Conservation (phyloP, 1,284 basidiomycete genomes). For the Irpex sp. region DNA sequence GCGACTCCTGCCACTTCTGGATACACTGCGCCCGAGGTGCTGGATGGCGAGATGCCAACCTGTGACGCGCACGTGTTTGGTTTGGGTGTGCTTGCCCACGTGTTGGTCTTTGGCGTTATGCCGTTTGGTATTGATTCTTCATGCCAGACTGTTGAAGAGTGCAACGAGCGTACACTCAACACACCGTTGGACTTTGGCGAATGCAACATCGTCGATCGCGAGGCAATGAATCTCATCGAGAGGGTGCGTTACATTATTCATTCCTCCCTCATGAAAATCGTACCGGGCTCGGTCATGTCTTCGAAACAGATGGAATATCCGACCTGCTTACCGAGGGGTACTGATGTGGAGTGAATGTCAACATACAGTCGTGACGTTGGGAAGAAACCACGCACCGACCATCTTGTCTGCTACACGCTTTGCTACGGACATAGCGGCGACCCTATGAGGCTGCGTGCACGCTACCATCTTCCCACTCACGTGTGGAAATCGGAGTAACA, state of each 20-base stretch:
- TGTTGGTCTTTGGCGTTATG: conserved; percentile 49
- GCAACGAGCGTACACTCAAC: too few species aligned
- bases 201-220: too few species aligned
- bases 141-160: too few species aligned
- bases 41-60: neutral
- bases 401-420: conserved; percentile 99
- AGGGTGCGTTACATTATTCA: too few species aligned
- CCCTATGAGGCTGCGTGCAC: conserved; percentile 95
- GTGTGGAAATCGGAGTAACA: conserved; percentile 91
- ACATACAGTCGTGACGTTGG: neutral
- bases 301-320: conserved; percentile 99
- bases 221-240: too few species aligned
- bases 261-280: conserved; percentile 91
- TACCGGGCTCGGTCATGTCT: conserved; percentile 90
- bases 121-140: too few species aligned
- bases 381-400: conserved; percentile 66
- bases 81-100: conserved; percentile 35
- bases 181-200: too few species aligned
- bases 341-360: too few species aligned
- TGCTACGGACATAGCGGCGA: conserved; percentile 97
- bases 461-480: conserved; percentile 87
- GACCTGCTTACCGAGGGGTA: conserved; percentile 88
- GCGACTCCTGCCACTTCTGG: neutral
- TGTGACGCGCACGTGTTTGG: neutral
- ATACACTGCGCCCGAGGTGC: neutral